Evolutionary conservation across 2,329 filamentous ascomycete species (phyloP).

Genomic region (Aspergillus neotritici): DNA sequence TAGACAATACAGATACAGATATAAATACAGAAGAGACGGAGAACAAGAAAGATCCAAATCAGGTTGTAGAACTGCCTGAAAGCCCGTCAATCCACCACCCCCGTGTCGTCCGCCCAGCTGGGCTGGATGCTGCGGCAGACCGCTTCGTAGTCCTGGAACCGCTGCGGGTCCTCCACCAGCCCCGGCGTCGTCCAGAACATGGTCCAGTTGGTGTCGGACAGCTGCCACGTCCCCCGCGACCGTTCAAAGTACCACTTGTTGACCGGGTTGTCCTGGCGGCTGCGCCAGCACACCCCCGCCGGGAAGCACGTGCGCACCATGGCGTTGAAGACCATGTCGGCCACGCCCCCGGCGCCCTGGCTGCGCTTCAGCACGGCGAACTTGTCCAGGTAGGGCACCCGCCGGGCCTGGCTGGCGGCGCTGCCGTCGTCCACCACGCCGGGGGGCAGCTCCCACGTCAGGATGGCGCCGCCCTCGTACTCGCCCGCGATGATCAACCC

Average conservation of each 20-base stretch:
- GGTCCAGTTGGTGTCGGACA: conserved; percentile 80
- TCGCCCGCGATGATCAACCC: conserved; percentile 92
- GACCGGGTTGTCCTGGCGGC: conserved; percentile 83
- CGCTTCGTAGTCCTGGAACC: conserved; percentile 63
- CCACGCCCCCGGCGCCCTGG: conserved; percentile 86
- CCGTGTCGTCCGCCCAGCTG: conserved; percentile 43
- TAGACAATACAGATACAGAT: too few species aligned
- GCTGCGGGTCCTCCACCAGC: conserved; percentile 48
- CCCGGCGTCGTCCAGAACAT: conserved; percentile 96
- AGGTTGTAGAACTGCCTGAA: not conserved
- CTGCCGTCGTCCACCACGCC: conserved; percentile 52
- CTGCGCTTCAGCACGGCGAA: conserved; percentile 86
- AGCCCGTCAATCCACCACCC: conserved; percentile 54
- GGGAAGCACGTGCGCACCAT: conserved; percentile 91
- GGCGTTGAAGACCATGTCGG: conserved; percentile 91
- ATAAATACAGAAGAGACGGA: too few species aligned
- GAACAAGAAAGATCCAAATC: too few species aligned
- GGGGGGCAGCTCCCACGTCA: conserved; percentile 84
- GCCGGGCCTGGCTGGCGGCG: conserved; percentile 51
- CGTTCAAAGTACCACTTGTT: conserved; percentile 99
- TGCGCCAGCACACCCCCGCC: conserved; percentile 84
- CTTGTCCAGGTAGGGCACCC: conserved; percentile 94
- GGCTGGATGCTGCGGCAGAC: conserved; percentile 61
- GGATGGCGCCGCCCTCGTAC: conserved; percentile 89
- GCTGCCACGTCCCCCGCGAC: conserved; percentile 73